Evolutionary conservation across 177 flowering plant species (phyloP), one percentile per base, ranked within the genome.

Genomic region (Vitis hybrid): DNA sequence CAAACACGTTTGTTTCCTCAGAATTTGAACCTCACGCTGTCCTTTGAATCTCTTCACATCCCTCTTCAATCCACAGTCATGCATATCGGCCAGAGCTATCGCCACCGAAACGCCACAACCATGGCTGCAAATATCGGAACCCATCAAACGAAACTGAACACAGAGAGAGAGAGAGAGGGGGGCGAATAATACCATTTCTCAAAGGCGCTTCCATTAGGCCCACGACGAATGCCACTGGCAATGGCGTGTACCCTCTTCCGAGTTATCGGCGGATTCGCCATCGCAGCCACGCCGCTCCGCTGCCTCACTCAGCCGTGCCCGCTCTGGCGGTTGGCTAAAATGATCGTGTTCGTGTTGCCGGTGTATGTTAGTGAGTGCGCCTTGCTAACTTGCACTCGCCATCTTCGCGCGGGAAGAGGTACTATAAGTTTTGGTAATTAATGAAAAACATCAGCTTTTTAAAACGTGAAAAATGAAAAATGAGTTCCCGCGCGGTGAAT

Each of bases 191-290:
- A 84, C 88, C 88, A 85, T 57, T 73, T 65, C 54, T 69, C 60
- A 66, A 83, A 85, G 56, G 88, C 85, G 64, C 88, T 85, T 54
- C 84, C 88, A 27, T 80, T 80, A 6, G 80, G 70, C 0, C 77
- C 83, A 40, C 86, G 81, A 5, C 55, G 77, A 14, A 66, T 6
- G 48, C 7, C 46, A 40, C 0, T 5, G 46, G 46, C 46, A 40
- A 40, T 5, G 46, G 80, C 79, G 35, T 63, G 71, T 48, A 83
- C 75, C 78, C 85, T 76, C 62, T 82, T 83, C 56, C 81, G 61
- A 15, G 2, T 65, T 62, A 75, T 73, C 1, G 52, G 59, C 21
- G 17, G 74, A 68, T 74, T 78, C 61, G 59, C 75, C 85, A 82
- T 84, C 69, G 56, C 51, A 80, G 72, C 67, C 27, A 18, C 61